These are phyloP conservation scores for Chrysosporium queenslandicum DNA, from an alignment of 2,329 filamentous ascomycete genomes.

Conservation along the genomic window DNA sequence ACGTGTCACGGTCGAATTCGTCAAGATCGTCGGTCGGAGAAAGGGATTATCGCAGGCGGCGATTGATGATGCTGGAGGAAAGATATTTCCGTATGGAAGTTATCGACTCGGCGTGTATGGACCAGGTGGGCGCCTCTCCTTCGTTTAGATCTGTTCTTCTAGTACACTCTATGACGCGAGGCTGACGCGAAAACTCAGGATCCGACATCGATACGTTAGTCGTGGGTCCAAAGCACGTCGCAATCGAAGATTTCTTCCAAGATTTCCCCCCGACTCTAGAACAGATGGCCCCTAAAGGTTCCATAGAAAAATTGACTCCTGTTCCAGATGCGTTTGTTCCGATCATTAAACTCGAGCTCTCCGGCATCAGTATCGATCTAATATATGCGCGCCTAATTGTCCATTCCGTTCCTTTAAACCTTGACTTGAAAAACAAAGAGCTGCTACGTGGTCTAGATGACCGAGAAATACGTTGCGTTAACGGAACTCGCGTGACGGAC, in stretches of 20 bases:
- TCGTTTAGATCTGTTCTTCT: neutral
- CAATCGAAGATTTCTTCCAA: conserved; percentile 82
- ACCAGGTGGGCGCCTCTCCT: conserved; percentile 49
- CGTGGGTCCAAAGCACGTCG: conserved; percentile 80
- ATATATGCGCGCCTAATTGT: conserved; percentile 72
- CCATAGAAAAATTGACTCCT: conserved; percentile 72
- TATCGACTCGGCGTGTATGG: conserved; percentile 90
- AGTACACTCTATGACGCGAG: neutral
- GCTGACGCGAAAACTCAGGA: conserved; percentile 38
- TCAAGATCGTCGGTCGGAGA: conserved; percentile 64
- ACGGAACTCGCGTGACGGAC: conserved; percentile 88
- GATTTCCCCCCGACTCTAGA: conserved; percentile 72
- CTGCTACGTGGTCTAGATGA: conserved; percentile 80
- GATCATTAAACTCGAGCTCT: conserved; percentile 93
- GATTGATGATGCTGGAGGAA: conserved; percentile 75
- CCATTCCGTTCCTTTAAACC: conserved; percentile 59
- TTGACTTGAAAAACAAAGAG: conserved; percentile 71
- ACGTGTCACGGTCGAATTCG: conserved; percentile 72
- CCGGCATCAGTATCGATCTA: conserved; percentile 85
- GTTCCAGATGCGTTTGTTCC: conserved; percentile 89
- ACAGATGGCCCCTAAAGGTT: conserved; percentile 63
- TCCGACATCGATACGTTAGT: conserved; percentile 97
- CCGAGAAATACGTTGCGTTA: conserved; percentile 75
- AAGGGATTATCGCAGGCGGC: conserved; percentile 66
- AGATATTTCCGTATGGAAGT: conserved; percentile 92